A percentile compares a stretch with the other conserved stretches of the same genome.
Conservation (phyloP, 352 stramenopile genomes). For the Phytophthora cryptogea region DNA sequence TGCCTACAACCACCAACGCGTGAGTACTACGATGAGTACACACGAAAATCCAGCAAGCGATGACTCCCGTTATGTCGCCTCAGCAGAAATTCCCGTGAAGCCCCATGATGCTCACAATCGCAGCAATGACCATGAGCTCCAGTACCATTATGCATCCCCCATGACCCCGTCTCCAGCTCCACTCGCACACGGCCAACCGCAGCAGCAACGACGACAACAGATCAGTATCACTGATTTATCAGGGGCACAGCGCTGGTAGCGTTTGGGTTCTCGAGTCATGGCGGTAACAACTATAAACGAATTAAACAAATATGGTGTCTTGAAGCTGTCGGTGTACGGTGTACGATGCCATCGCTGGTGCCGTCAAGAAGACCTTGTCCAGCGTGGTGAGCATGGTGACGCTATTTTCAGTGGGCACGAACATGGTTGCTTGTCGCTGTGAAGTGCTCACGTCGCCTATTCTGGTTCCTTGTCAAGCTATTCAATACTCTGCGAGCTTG, state of each 20-base stretch:
- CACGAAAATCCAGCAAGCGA: slow-evolving; percentile 70
- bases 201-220: slow-evolving; percentile 14
- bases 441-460: slow-evolving; percentile 7
- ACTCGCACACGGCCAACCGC: slow-evolving; percentile 16
- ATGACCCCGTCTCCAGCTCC: slow-evolving; percentile 1
- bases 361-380: not conserved
- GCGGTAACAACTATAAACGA: slow-evolving; percentile 12
- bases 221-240: slow-evolving; percentile 10
- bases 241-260: slow-evolving; percentile 25
- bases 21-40: slow-evolving; percentile 52
- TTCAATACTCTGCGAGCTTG: not conserved
- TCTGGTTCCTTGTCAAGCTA: slow-evolving; percentile 11
- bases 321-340: slow-evolving; percentile 4
- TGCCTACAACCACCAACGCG: slow-evolving; percentile 24
- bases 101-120: slow-evolving; percentile 10
- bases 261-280: not conserved
- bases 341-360: not conserved
- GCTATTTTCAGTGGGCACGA: slow-evolving; percentile 20
- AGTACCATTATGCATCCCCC: slow-evolving; percentile 13
- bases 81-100: slow-evolving; percentile 19
- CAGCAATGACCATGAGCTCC: slow-evolving; percentile 14
- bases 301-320: not conserved
- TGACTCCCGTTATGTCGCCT: slow-evolving; percentile 32
- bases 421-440: not conserved
- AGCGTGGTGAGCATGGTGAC: not conserved